Base-by-base conservation (phyloP, 1,284 basidiomycete genomes). In the Moniliophthora roreri region DNA sequence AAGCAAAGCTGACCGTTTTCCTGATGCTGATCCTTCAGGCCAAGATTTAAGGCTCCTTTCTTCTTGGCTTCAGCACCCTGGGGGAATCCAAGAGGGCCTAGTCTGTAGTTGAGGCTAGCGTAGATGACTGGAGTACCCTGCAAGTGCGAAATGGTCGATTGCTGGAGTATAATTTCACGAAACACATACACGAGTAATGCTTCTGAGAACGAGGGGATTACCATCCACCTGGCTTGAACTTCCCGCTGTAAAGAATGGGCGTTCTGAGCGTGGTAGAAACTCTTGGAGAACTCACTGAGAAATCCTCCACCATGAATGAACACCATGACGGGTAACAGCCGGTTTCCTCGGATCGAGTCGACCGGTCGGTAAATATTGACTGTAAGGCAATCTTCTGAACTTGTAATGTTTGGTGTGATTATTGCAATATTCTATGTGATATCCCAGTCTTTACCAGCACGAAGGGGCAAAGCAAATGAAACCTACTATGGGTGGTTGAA, bases 1-100 rank as follows among this genome's bases (percentile, higher is more conserved):
- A n/a, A n/a, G n/a, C n/a, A n/a, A n/a, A n/a, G n/a, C n/a, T n/a
- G n/a, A n/a, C n/a, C n/a, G n/a, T n/a, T n/a, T n/a, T n/a, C n/a
- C n/a, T n/a, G n/a, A 13, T 68, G 55, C 39, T 72, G 65, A 52
- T 73, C 71, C 45, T 59, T 63, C 35, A 68, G 53, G 5, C 69
- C 69, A 13, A 69, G 57, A 51, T 71, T 70, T 8, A 70, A 58
- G 0, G 55, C 56, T 13, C 53, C 62, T 8, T 51, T 55, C 3
- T 44, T 16, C 3, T 51, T 55, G 9, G 67, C 67, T 47, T 69
- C 67, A 2, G 24, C 21, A 4, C 58, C 58, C 36, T 49, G 51
- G 24, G 58, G 56, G 34, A 59, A 59, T 10, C 60, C 60, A 26
- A 60, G 48, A 3, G 58, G 54, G 8, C 58, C 58, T 7, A 60